Evolutionary conservation across 345 rosid species (phyloP).

Genomic region (Aquilaria yunnanensis): DNA sequence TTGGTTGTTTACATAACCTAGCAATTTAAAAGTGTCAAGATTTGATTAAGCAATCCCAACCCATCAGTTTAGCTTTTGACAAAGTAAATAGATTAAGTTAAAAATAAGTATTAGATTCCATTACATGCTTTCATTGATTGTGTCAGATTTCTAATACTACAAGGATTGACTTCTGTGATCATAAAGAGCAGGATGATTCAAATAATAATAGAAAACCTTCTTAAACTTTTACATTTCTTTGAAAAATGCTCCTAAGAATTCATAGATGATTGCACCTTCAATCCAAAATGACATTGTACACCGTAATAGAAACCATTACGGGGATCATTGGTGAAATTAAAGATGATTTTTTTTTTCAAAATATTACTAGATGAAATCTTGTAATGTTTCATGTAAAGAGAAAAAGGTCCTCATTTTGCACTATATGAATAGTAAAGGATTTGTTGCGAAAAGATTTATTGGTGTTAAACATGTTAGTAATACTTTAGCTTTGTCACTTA

Average conservation of each 20-base stretch:
- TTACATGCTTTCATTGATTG: neutral
- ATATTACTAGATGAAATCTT: conserved; percentile 14
- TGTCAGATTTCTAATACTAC: neutral
- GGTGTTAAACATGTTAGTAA: neutral
- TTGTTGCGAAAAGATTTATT: conserved; percentile 6
- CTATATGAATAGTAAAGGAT: conserved; percentile 1
- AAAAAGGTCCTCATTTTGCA: neutral
- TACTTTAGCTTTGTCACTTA: conserved; percentile 1
- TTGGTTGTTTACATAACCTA: neutral
- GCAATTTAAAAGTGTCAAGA: neutral
- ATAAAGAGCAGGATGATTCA: conserved; percentile 7
- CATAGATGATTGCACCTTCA: neutral
- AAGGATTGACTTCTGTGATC: conserved; percentile 9
- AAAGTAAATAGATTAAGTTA: neutral
- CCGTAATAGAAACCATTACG: too few relatives aligned
- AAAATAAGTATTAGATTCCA: neutral
- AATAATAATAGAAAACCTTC: conserved; percentile 5
- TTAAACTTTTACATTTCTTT: conserved; percentile 9
- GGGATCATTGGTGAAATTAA: too few relatives aligned
- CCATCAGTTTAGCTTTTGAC: neutral
- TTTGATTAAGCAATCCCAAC: conserved; percentile 4
- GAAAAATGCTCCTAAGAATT: conserved; percentile 2
- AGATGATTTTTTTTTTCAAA: neutral
- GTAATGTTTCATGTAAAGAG: neutral
- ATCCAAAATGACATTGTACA: neutral